Evolutionary conservation across 352 stramenopile species (phyloP), one percentile per base, ranked within the genome.

Genomic region (Phytophthora colocasiae): DNA sequence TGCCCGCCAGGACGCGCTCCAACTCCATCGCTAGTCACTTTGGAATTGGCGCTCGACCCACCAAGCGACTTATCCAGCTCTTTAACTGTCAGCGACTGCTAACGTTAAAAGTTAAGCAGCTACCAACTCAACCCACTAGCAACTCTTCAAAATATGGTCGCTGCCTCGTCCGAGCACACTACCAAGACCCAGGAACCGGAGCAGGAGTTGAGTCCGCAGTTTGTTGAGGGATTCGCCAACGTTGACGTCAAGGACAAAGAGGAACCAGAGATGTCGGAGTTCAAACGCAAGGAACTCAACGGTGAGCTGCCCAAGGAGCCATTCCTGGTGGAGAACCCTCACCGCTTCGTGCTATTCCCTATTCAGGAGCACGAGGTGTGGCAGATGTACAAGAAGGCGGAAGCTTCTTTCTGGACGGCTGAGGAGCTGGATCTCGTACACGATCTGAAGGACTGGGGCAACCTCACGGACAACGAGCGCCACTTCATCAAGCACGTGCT

Each of bases 321-420:
- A 39, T 92, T 99, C 40, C 81, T 99, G 2, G 78, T 83, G 27
- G 96, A 98, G 73, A 99, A 99, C 75, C 96, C 96, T 36, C 91
- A 97, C 72, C 87, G 97, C 9, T 99, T 99, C 76, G 96, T 99
- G 62, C 82, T 99, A 15, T 99, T 99, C 83, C 97, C 97, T 10
- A 99, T 99, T 82, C 85, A 99, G 78, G 89, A 99, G 70, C 82
- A 89, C 40, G 96, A 99, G 10, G 93, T 99, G 79, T 99, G 98
- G 98, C 75, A 96, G 55, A 99, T 99, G 95, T 99, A 99, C 93
- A 99, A 99, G 87, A 99, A 99, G 69, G 97, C 97, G 5, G 97
- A 99, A 73, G 97, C 97, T 17, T 98, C 84, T 54, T 99, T 99
- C 84, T 99, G 98, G 98, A 99, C 98, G 19, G 97, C 96, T 8